Evolutionary conservation across 768 basidiomycete genomes (phyloP), one percentile per base, ranked within the genome.

Genomic region (Lanmaoa pseudosensibilis): DNA sequence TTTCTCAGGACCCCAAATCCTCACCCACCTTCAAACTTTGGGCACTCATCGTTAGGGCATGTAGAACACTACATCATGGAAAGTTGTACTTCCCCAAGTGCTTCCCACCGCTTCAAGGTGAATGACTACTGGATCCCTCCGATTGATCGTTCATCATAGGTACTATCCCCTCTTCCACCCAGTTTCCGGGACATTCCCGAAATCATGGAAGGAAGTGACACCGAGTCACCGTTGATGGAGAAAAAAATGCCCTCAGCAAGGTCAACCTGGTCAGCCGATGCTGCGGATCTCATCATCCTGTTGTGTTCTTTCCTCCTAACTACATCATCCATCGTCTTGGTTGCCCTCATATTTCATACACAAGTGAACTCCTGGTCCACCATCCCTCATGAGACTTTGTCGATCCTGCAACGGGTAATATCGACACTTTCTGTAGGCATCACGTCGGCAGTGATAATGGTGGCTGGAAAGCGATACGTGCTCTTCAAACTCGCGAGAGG

Each of bases 381-480:
- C 19, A 6, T 39, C 4, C 38, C 55, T 9, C 5, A 7, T 44
- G 13, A 18, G 2, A 9, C 25, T 25, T 10, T 57, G 19, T 57
- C 55, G 6, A 43, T 46, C 45, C 47, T 62, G 5, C 64, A 61
- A 13, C 47, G 56, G 32, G 19, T 13, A 12, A 41, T 59, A 36
- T 54, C 62, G 12, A 21, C 65, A 6, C 56, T 66, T 9, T 56
- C 61, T 2, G 18, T 50, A 2, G 27, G 55, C 11, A 32, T 67
- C 44, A 57, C 57, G 8, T 66, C 57, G 2, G 62, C 56, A 4
- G n/a, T 64, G 46, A 45, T 59, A 16, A 48, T 64, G 50, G 47
- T 66, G 4, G 48, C 46, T 0, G 59, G 65, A 23, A 61, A 56
- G n/a, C 55, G 62, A 27, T 65, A 61, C 30, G 56, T 61, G 10